Base-by-base conservation (phyloP, 1,284 basidiomycete genomes). In the Ustilago xerochloae region DNA sequence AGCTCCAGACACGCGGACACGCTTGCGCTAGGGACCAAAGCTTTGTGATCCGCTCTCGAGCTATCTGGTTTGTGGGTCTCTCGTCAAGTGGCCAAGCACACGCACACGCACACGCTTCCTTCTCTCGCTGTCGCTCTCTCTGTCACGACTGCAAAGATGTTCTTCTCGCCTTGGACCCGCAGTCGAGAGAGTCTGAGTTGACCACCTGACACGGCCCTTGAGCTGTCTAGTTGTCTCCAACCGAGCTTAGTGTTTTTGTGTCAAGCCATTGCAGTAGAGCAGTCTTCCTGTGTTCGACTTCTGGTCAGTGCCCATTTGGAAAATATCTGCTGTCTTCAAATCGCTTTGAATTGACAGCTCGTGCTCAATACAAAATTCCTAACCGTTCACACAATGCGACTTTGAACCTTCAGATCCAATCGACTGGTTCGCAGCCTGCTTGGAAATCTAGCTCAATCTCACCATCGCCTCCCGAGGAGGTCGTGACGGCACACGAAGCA, bases 191-290 rank as follows among this genome's bases (percentile, higher is more conserved):
- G 15, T 38, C 18, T 16, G 35, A 38, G 35, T 56, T 49, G 55
- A 47, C 55, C 55, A 58, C 46, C 55, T 58, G 55, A 58, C 55
- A 49, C 38, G 35, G 26, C 26, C 33, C 43, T 24, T n/a, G n/a
- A n/a, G n/a, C n/a, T n/a, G n/a, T n/a, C n/a, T n/a, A n/a, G n/a
- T 26, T 49, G 38, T 38, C 28, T 54, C 29, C 41, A 36, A 47
- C 35, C 35, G 35, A 32, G 55, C 43, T 41, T 49, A 9, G 7
- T 6, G 26, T 39, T 41, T 16, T 18, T 30, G 30, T 18, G 13
- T 33, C 47, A 12, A 32, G 41, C 45, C 24, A n/a, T 12, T 51
- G 35, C 20, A 51, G 33, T 35, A 38, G 24, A 51, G 15, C 22
- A 51, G 49, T 32, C 16, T 35, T n/a, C n/a, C 29, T 26, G 15